phyloP scores from a whole-genome alignment of 2,329 filamentous ascomycete genomes.

The Cladosporium sp. region DNA sequence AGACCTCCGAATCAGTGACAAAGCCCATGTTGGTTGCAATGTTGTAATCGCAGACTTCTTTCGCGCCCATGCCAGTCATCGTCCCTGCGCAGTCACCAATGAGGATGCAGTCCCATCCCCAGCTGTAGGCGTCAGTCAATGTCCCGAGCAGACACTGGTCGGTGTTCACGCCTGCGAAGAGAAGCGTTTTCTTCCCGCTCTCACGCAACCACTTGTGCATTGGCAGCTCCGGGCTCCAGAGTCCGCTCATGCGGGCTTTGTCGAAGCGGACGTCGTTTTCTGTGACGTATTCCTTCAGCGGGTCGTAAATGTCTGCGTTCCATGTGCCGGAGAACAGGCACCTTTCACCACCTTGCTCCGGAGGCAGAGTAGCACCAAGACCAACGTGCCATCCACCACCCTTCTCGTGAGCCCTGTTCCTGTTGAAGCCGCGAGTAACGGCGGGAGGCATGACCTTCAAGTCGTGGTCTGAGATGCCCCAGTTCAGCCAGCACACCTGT shows the following conservation, averaged over 20 bases:
- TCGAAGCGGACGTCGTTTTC: slow-evolving; percentile 41
- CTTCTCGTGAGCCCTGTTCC: slow-evolving; percentile 25
- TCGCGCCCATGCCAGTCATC: slow-evolving; percentile 37
- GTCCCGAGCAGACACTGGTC: slow-evolving; percentile 42
- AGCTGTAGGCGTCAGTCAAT: slow-evolving; percentile 39
- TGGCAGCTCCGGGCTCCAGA: slow-evolving; percentile 39
- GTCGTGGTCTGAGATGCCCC: slow-evolving; percentile 38
- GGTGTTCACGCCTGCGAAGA: slow-evolving; percentile 42
- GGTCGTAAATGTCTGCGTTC: slow-evolving; percentile 41
- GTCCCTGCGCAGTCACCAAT: slow-evolving; percentile 40
- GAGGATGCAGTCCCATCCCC: slow-evolving; percentile 40
- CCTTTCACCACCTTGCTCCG: slow-evolving; percentile 34
- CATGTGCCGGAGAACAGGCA: slow-evolving; percentile 41
- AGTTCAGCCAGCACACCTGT: slow-evolving; percentile 40
- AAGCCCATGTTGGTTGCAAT: slow-evolving; percentile 42
- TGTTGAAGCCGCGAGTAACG: slow-evolving; percentile 40
- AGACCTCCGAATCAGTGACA: slow-evolving; percentile 35
- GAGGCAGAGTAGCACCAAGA: slow-evolving; percentile 35
- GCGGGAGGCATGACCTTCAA: slow-evolving; percentile 38
- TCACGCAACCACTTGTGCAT: slow-evolving; percentile 38
- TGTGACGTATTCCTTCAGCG: slow-evolving; percentile 34
- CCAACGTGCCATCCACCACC: slow-evolving; percentile 40
- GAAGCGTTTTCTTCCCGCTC: slow-evolving; percentile 38
- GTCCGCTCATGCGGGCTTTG: slow-evolving; percentile 40
- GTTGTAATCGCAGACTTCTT: slow-evolving; percentile 39